Evolutionary conservation across 2,329 filamentous ascomycete genomes (phyloP).

Genomic region (Penicillium hesseltinei): DNA sequence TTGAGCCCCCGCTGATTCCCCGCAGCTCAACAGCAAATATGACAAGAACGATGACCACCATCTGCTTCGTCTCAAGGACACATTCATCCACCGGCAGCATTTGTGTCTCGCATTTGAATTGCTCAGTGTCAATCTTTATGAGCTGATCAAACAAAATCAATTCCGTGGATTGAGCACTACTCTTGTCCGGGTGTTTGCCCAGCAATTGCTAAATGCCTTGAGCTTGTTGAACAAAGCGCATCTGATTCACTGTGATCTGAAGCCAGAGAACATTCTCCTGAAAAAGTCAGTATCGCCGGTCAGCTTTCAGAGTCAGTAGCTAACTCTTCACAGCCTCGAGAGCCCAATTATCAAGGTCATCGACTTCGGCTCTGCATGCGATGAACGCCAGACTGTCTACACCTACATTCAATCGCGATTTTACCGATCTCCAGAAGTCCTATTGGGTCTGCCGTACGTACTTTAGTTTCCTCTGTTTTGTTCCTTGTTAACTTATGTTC

Average conservation of each 20-base stretch:
- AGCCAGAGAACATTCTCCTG: slow-evolving; percentile 94
- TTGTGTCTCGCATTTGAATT: slow-evolving; percentile 95
- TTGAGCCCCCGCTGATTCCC: slow-evolving; percentile 21
- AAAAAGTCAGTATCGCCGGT: slow-evolving; percentile 66
- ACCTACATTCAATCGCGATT: slow-evolving; percentile 99
- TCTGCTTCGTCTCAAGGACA: slow-evolving; percentile 89
- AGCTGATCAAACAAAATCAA: slow-evolving; percentile 99
- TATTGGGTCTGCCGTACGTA: slow-evolving; percentile 77
- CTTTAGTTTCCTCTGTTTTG: not conserved
- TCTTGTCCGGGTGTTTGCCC: slow-evolving; percentile 92
- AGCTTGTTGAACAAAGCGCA: slow-evolving; percentile 93
- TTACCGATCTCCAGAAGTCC: slow-evolving; percentile 92
- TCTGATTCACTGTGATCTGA: slow-evolving; percentile 95
- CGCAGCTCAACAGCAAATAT: slow-evolving; percentile 90
- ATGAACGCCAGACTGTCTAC: slow-evolving; percentile 97
- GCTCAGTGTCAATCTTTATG: slow-evolving; percentile 94
- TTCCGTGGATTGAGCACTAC: slow-evolving; percentile 97
- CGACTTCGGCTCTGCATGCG: slow-evolving; percentile 97
- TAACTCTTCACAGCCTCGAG: slow-evolving; percentile 62
- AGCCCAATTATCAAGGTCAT: slow-evolving; percentile 99
- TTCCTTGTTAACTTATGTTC: slow-evolving; percentile 7
- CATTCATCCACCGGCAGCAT: slow-evolving; percentile 97
- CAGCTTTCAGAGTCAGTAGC: not conserved
- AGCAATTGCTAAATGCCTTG: slow-evolving; percentile 90
- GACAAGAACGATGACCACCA: slow-evolving; percentile 99